A percentile compares a stretch with the other conserved stretches of the same genome.
Evolutionary conservation across 2,329 filamentous ascomycete genomes (phyloP).

Genomic region (Colletotrichum limetticola): DNA sequence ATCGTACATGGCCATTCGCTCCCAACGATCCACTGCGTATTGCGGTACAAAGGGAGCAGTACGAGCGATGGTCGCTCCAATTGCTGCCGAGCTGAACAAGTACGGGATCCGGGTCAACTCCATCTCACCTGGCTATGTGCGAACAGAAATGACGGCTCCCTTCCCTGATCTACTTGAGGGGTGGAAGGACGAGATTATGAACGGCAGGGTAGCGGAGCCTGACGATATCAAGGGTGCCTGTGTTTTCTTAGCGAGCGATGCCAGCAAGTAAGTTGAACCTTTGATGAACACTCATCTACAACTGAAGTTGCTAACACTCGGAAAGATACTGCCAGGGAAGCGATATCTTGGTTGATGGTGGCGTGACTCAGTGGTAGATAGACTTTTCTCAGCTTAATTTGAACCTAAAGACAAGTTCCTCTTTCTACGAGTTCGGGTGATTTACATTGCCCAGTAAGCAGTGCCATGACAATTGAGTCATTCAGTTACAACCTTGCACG

Average conservation of each 20-base stretch:
- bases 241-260: slow-evolving; percentile 59
- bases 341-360: slow-evolving; percentile 58
- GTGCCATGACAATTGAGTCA: too few species aligned
- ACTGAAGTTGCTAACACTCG: not conserved
- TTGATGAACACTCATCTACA: not conserved
- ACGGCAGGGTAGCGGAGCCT: slow-evolving; percentile 56
- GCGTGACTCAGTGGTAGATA: slow-evolving; percentile 51
- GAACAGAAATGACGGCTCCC: slow-evolving; percentile 40
- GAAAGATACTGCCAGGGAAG: slow-evolving; percentile 51
- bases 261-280: slow-evolving; percentile 51
- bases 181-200: slow-evolving; percentile 62
- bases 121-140: slow-evolving; percentile 33
- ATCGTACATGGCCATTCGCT: slow-evolving; percentile 60
- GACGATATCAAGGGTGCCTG: slow-evolving; percentile 61
- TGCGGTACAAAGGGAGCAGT: slow-evolving; percentile 34
- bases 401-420: not conserved
- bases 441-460: too few species aligned
- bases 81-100: slow-evolving; percentile 25
- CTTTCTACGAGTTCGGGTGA: too few species aligned
- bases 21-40: slow-evolving; percentile 53
- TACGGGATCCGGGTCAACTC: slow-evolving; percentile 31
- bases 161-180: slow-evolving; percentile 58
- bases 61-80: slow-evolving; percentile 31
- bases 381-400: not conserved
- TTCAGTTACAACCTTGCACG: too few species aligned